Percentiles rank a stretch among this genome's conserved stretches.
Conservation (phyloP, 2,329 filamentous ascomycete species). For the Plectosphaerella sp. region DNA sequence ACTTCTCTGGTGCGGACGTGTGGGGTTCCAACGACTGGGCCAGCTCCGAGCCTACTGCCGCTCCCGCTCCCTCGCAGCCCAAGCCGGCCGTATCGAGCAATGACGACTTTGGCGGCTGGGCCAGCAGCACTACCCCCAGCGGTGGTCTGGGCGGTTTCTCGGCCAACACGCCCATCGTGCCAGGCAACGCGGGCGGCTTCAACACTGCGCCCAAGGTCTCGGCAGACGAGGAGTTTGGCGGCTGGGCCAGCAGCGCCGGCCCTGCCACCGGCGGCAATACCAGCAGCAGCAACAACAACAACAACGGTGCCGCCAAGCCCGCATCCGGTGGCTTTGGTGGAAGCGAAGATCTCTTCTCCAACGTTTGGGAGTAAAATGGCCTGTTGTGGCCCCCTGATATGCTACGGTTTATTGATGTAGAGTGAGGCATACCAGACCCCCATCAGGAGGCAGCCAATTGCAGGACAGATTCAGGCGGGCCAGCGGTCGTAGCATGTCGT, state of each 20-base stretch:
- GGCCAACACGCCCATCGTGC: conserved; percentile 53
- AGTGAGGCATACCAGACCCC: neutral
- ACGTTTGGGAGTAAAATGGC: conserved; percentile 75
- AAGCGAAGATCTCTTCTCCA: conserved; percentile 87
- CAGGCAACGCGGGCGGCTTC: conserved; percentile 62
- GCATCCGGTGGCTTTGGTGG: conserved; percentile 53
- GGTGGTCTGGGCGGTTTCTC: conserved; percentile 15
- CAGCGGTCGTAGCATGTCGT: too few species aligned
- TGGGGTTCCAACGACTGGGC: conserved; percentile 89
- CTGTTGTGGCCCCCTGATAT: neutral
- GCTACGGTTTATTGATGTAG: neutral
- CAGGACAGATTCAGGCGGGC: too few species aligned
- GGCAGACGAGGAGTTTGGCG: conserved; percentile 92
- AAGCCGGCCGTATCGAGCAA: conserved; percentile 26
- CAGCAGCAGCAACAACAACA: conserved; percentile 33
- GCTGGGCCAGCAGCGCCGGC: conserved; percentile 75
- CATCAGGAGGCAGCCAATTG: too few species aligned
- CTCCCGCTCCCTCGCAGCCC: conserved; percentile 41
- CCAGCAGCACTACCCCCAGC: conserved; percentile 22
- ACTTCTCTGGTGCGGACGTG: conserved; percentile 58
- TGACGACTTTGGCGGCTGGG: conserved; percentile 59
- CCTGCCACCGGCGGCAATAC: conserved; percentile 30
- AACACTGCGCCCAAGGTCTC: conserved; percentile 64
- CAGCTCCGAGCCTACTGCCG: conserved; percentile 53
- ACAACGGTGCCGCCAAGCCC: conserved; percentile 45